Evolutionary conservation across 108 stramenopile genomes (phyloP).

Genomic region (Cyclotella cryptica): DNA sequence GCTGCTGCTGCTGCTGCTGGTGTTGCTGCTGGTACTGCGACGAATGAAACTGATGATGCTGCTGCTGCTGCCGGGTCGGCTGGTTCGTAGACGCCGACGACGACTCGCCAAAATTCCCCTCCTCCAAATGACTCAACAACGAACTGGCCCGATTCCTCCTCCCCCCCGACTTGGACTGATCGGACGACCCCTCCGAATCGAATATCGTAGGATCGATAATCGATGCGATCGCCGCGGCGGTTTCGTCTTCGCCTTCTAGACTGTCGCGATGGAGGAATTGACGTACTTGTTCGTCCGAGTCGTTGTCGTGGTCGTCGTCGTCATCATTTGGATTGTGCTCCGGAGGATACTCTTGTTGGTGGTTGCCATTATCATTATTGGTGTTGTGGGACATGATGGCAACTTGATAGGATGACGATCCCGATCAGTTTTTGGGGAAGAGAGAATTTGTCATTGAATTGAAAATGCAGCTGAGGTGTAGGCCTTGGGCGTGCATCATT

Average conservation of each 20-base stretch:
- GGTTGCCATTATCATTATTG: not conserved
- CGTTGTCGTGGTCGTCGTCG: not conserved
- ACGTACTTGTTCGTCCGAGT: slow-evolving; percentile 4
- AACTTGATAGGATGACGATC: too few species aligned
- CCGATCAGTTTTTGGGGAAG: too few species aligned
- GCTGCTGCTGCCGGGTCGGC: too few species aligned
- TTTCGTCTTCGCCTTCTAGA: not conserved
- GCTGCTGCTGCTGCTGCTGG: too few species aligned
- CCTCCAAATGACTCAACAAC: not conserved
- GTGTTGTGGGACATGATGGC: not conserved
- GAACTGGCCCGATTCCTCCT: not conserved
- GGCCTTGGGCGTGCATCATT: not conserved
- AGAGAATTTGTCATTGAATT: too few species aligned
- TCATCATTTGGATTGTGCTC: not conserved
- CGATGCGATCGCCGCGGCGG: slow-evolving; percentile 7
- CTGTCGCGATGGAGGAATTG: not conserved
- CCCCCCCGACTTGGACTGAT: not conserved
- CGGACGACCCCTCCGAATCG: not conserved
- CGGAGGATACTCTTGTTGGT: not conserved
- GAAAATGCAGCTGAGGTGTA: not conserved
- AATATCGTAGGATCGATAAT: not conserved
- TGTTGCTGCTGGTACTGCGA: too few species aligned
- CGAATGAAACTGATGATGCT: not conserved
- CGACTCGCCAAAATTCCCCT: not conserved
- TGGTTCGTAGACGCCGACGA: too few species aligned